Percentiles rank a stretch among this genome's conserved stretches.
Conservation (phyloP, 108 stramenopile genomes). For the Schizochytrium sp. region DNA sequence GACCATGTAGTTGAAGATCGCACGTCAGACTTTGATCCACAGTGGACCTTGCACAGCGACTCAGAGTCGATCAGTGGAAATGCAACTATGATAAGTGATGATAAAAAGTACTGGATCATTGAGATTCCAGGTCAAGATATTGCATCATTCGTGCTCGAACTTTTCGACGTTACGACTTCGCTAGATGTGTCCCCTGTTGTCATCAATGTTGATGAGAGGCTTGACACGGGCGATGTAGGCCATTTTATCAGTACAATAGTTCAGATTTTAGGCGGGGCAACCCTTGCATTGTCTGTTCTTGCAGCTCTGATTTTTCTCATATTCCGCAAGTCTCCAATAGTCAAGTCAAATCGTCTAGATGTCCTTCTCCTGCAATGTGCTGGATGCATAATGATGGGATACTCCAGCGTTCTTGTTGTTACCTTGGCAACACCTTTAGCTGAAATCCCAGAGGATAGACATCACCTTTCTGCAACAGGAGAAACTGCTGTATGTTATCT, state of each 20-base stretch:
- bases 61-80: not conserved
- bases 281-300: not conserved
- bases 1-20: slow-evolving; percentile 31
- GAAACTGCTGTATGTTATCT: not conserved
- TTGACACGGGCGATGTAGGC: not conserved
- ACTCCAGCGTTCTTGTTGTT: not conserved
- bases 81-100: not conserved
- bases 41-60: not conserved
- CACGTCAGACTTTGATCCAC: not conserved
- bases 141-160: not conserved
- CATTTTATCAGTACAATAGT: not conserved
- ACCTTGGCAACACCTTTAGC: not conserved
- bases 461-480: not conserved
- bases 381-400: not conserved
- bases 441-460: not conserved
- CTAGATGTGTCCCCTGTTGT: slow-evolving; percentile 17
- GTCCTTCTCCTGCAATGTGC: not conserved
- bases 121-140: slow-evolving; percentile 3
- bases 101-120: not conserved
- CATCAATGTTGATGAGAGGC: not conserved
- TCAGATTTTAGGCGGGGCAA: not conserved
- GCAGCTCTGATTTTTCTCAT: not conserved
- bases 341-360: not conserved
- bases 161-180: not conserved
- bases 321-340: not conserved